Evolutionary conservation across 2,329 filamentous ascomycete genomes (phyloP).

Genomic region (Xenoacremonium recifei): DNA sequence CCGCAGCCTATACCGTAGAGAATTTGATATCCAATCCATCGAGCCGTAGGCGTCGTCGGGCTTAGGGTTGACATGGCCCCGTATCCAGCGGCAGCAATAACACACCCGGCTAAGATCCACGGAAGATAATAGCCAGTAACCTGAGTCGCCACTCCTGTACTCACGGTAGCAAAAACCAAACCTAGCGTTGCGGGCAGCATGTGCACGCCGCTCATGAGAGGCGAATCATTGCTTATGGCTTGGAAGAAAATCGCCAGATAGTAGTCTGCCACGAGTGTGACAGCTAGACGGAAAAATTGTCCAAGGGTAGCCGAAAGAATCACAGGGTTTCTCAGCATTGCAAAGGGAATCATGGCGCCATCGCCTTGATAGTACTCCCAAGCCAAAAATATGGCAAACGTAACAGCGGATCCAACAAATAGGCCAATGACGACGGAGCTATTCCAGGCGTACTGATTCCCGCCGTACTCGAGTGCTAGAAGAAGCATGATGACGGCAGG

Average conservation of each 20-base stretch:
- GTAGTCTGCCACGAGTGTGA: slow-evolving; percentile 1
- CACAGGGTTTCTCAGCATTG: slow-evolving; percentile 8
- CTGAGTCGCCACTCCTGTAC: too few species aligned
- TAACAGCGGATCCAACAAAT: slow-evolving; percentile 29
- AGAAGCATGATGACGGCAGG: slow-evolving; percentile 40
- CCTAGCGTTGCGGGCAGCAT: too few species aligned
- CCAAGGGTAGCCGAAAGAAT: slow-evolving; percentile 9
- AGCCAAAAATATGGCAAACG: slow-evolving; percentile 25
- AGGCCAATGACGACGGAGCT: slow-evolving; percentile 36
- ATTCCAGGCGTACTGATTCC: slow-evolving; percentile 36
- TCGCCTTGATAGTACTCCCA: slow-evolving; percentile 37
- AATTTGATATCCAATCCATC: too few species aligned
- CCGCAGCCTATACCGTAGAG: too few species aligned
- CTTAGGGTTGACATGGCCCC: too few species aligned
- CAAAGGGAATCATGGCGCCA: slow-evolving; percentile 33
- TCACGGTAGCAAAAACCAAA: too few species aligned
- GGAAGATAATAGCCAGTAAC: too few species aligned
- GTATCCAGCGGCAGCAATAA: too few species aligned
- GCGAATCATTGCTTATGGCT: slow-evolving; percentile 12
- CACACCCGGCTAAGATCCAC: too few species aligned
- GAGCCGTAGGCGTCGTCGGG: too few species aligned
- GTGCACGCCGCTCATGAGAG: slow-evolving; percentile 21
- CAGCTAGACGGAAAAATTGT: slow-evolving; percentile 8
- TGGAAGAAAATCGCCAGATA: slow-evolving; percentile 25
- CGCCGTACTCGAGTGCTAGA: slow-evolving; percentile 42